Base-by-base conservation (phyloP, 768 basidiomycete species). In the Jaapia argillacea region DNA sequence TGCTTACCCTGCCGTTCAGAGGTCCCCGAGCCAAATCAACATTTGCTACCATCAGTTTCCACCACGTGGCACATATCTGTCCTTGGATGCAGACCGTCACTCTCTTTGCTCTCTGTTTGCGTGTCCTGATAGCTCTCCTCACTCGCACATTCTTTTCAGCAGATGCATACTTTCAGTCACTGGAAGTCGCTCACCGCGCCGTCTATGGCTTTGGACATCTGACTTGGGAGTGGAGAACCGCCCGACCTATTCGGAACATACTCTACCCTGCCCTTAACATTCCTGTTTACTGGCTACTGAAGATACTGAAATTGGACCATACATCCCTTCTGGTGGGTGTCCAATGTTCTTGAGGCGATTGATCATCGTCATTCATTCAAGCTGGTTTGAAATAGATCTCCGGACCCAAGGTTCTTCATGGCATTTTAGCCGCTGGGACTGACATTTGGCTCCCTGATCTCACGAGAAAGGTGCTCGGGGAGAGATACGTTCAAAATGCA, bases 161-260 rank as follows among this genome's bases (percentile, higher is more conserved):
- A 6, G 96, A 99, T 61, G 96, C 98, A 62, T 94, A 86, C 61
- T 97, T 85, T 54, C 96, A 99, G 58, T 76, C 91, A 4, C 72
- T 98, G 36, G 96, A 99, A 58, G 85, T 88, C 37, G 96, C 96
- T 0, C 86, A 98, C 59, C 71, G 71, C 44, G 63, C 81, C 35
- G 88, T 96, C 40, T 98, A 89, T 58, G 91, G 92, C 37, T 90
- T 90, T 62, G 94, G 92, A 2, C 73, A 81, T 51, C 68, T 91
- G 33, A 97, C 93, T 20, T 99, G 96, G 96, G 96, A 99, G 67
- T 99, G 96, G 96, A 64, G 74, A 36, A 63, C 72, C 40, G 63
- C 70, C 18, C 59, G 58, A 12, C 87, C 89, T 4, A 80, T 92
- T 53, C 76, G 90, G 42, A 86, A 83, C 54, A 74, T 89, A 47